Evolutionary conservation across 2,329 filamentous ascomycete genomes (phyloP), one percentile per base, ranked within the genome.

Genomic region (Stagonosporopsis cucurbitacearum): DNA sequence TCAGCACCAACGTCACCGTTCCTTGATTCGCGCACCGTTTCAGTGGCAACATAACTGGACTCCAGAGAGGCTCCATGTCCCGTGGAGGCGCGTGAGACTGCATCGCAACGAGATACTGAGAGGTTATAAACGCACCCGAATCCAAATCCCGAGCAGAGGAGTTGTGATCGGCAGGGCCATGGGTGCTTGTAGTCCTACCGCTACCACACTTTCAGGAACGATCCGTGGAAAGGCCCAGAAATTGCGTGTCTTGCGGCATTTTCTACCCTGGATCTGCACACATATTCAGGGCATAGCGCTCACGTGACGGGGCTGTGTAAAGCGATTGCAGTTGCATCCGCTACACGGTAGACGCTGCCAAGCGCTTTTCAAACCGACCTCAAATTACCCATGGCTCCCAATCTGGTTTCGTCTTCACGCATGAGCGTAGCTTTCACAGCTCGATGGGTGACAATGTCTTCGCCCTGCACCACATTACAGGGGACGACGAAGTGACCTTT

Each of bases 361-460:
- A 58, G 54, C 37, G 28, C 43, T 26, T 26, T 41, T 26, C n/a
- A 41, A 57, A 54, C 30, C 32, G 45, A 41, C 47, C 56, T 61
- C 61, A 65, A 65, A 67, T 61, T 60, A 48, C 53, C 28, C 39
- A 46, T 48, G 48, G 50, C 28, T 47, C 54, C 46, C 20, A 30
- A 17, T n/a, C 28, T 32, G 26, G 35, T 54, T 30, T 44, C 47
- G 45, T 20, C 54, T 56, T 36, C 37, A 53, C 40, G 43, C 53
- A 42, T 47, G 36, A 46, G 44, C 51, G 49, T 46, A 48, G 44
- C 49, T 61, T 20, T 20, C 19, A 19, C 26, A 52, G 52, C 51
- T 60, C 62, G 57, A 68, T 68, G 65, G 54, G 58, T 47, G 56
- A 59, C 47, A 50, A 64, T 62, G 64, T 65, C 39, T 62, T 67